phyloP scores from a whole-genome alignment of 805 yeast species.

The Wickerhamiella alocasiicola region DNA sequence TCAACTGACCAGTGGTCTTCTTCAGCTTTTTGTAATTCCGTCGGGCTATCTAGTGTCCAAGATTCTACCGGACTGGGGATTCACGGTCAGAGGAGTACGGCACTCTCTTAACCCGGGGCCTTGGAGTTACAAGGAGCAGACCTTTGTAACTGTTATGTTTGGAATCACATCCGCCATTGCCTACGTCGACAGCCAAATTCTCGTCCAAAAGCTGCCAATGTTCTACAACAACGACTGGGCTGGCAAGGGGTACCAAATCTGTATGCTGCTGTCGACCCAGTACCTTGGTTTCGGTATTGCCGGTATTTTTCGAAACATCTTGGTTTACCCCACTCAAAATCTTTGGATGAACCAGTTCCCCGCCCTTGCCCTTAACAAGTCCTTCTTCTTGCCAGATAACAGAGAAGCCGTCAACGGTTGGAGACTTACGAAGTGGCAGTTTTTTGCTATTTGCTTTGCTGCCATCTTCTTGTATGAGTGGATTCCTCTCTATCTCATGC shows the following conservation, averaged over 20 bases:
- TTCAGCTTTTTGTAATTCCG: slow-evolving; percentile 51
- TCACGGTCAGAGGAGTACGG: slow-evolving; percentile 31
- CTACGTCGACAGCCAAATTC: slow-evolving; percentile 17
- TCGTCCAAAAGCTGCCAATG: slow-evolving; percentile 25
- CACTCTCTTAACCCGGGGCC: slow-evolving; percentile 47
- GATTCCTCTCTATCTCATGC: slow-evolving; percentile 56
- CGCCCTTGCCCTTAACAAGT: slow-evolving; percentile 42
- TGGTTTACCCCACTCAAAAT: slow-evolving; percentile 32
- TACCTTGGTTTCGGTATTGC: slow-evolving; percentile 42
- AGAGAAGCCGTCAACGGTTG: slow-evolving; percentile 39
- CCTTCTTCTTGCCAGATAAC: slow-evolving; percentile 21
- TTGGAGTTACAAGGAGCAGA: too few species aligned
- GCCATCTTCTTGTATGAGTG: slow-evolving; percentile 46
- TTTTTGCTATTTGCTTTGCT: slow-evolving; percentile 35
- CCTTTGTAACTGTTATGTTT: slow-evolving; percentile 34
- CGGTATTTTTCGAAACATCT: slow-evolving; percentile 42
- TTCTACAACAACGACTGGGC: slow-evolving; percentile 27
- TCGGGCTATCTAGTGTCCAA: slow-evolving; percentile 37
- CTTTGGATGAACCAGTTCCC: slow-evolving; percentile 44
- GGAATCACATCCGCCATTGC: slow-evolving; percentile 14
- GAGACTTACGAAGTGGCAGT: slow-evolving; percentile 41
- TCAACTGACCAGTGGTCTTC: slow-evolving; percentile 36
- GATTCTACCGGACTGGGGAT: slow-evolving; percentile 36
- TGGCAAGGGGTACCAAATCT: slow-evolving; percentile 34
- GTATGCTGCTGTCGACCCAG: slow-evolving; percentile 37